Percentiles rank a stretch among this genome's conserved stretches.
phyloP scores from a whole-genome alignment of 1,284 basidiomycete species.

The Ceratobasidium sp. region DNA sequence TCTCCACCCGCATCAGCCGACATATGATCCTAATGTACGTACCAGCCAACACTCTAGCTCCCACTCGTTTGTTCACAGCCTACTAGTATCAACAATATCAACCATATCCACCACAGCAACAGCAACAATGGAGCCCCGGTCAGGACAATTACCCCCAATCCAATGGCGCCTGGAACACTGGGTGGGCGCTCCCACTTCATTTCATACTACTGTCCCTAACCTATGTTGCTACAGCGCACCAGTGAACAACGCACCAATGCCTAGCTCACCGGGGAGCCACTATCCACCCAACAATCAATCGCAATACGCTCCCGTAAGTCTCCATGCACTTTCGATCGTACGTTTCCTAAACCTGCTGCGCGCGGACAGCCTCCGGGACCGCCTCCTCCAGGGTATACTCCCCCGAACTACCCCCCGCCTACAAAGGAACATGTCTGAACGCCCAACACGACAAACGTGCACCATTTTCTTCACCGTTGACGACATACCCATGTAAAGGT shows the following conservation, averaged over 20 bases:
- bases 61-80: not conserved
- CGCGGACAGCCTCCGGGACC: slow-evolving; percentile 22
- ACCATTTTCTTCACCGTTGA: not conserved
- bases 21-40: slow-evolving; percentile 32
- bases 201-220: not conserved
- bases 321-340: too few relatives aligned
- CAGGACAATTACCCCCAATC: not conserved
- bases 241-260: too few relatives aligned
- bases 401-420: slow-evolving; percentile 31
- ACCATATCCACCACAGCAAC: too few relatives aligned
- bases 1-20: slow-evolving; percentile 33
- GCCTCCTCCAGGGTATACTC: slow-evolving; percentile 33
- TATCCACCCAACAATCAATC: slow-evolving; percentile 28
- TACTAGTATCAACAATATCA: slow-evolving; percentile 21
- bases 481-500: slow-evolving; percentile 6
- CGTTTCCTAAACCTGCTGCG: not conserved
- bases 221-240: slow-evolving; percentile 8
- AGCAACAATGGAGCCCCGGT: slow-evolving; percentile 5
- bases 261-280: slow-evolving; percentile 32
- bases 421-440: slow-evolving; percentile 30
- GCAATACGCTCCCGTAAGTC: slow-evolving; percentile 42
- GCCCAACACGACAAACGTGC: too few relatives aligned
- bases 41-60: not conserved
- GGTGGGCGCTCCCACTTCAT: not conserved
- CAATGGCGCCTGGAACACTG: slow-evolving; percentile 37